These are phyloP conservation scores for Colletotrichum brevisporum DNA, from an alignment of 2,329 filamentous ascomycete genomes.

Conservation along the genomic window DNA sequence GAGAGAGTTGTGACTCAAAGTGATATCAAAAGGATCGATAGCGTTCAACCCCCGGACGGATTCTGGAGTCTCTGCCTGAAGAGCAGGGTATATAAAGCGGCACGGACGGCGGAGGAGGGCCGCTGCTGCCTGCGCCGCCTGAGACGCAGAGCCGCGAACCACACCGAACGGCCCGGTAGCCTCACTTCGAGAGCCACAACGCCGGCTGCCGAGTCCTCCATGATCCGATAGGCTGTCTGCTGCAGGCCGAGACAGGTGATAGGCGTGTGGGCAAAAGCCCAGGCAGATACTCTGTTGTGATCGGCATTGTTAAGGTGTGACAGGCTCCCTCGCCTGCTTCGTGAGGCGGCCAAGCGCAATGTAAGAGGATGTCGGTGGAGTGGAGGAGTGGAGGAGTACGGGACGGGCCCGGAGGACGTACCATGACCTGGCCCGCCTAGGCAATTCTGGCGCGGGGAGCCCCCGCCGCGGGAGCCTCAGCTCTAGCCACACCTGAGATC, in stretches of 20 bases:
- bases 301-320: not conserved
- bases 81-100: not conserved
- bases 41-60: not conserved
- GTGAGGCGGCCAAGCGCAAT: not conserved
- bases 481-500: not conserved
- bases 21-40: slow-evolving; percentile 2
- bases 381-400: too few relatives aligned
- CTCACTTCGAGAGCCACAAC: not conserved
- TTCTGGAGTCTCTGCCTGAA: not conserved
- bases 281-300: slow-evolving; percentile 3
- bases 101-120: not conserved
- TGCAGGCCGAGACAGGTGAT: not conserved
- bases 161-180: slow-evolving; percentile 1
- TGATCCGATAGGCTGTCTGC: not conserved
- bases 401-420: too few relatives aligned
- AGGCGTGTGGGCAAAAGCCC: not conserved
- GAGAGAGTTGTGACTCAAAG: slow-evolving; percentile 5
- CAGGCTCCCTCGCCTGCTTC: not conserved
- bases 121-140: slow-evolving; percentile 28
- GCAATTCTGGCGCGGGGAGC: too few relatives aligned
- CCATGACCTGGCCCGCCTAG: too few relatives aligned
- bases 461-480: too few relatives aligned
- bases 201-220: not conserved
- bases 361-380: too few relatives aligned
- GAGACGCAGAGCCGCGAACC: not conserved